Evolutionary conservation across 805 yeast genomes (phyloP), one percentile per base, ranked within the genome.

Genomic region (Gaillardinia entomophila): DNA sequence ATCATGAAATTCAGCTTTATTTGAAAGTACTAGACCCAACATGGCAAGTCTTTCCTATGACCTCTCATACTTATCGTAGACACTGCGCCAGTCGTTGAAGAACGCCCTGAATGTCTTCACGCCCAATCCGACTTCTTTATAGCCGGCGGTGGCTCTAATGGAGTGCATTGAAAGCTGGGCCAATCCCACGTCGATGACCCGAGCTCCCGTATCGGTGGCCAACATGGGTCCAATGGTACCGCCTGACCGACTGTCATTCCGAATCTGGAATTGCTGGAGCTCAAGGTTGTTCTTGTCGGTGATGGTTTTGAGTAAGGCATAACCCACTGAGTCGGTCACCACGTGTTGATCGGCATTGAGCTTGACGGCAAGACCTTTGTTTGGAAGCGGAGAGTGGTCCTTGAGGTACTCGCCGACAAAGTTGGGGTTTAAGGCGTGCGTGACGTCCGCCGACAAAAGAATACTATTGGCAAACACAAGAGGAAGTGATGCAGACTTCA

Each of bases 151-250:
- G 7, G 63, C 60, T 24, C 71, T 44, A 15, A 64, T 60, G 18
- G 63, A 55, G 37, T 66, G 71, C 71, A 66, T 66, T 24, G 65
- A 51, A 14, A 66, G 45, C n/a, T 61, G 64, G 0, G 71, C 62
- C 27, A 66, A 38, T 1, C 71, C 71, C 10, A 65, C 61, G 40
- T 66, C 71, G 11, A 66, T 48, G 8, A 61, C 60, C 24, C 63
- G 42, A 4, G 61, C 57, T 2, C 68, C 68, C 1, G 60, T 55
- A 11, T 46, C 60, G 12, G 45, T 43, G 3, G 66, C 58, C 42
- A 65, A 41, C 31, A 55, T 53, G 2, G 71, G 71, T 1, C 71
- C 71, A 30, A 65, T 66, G 10, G 71, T 66, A 8, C 67, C 58
- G 3, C 71, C 71, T 3, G 65, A 57, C 13, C 63, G 47, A n/a